Base-by-base conservation (phyloP, 371 early-diverging fungal species). In the Syncephalastrum sp. region DNA sequence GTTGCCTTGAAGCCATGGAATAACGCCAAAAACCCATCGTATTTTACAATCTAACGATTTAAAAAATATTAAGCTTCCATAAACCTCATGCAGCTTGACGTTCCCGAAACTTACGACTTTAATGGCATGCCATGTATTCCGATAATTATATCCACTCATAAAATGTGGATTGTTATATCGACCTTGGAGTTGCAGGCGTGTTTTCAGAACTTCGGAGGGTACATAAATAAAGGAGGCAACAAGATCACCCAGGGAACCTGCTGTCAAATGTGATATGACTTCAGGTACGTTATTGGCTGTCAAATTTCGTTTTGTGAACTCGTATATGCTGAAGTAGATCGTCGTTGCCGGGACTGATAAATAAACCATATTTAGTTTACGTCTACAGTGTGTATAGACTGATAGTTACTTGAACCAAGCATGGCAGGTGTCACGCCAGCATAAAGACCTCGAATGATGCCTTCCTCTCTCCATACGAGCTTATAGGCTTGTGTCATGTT, bases 131-230 rank as follows among this genome's bases (percentile, higher is more conserved):
- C 79, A 83, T 55, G 86, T 86, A 59, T 75, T 82, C 60, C 74
- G 76, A 65, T 92, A 90, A 59, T 90, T 90, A 63, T 89, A 87
- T 58, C 84, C 86, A 41, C 89, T 87, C 43, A 86, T 73, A 63
- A 87, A 87, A 53, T 88, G 82, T 17, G 90, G 87, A 66, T 90
- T 90, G 53, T 88, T 89, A 60, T 88, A 88, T 56, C 83, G 75
- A 8, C 92, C 92, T 56, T 92, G 92, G 24, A 92, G 66, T 61
- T 92, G 92, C 76, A 92, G 70, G 50, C 92, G 74, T 1, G 91
- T 90, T 66, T 92, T 92, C 42, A 92, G 59, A 4, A 91, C 90
- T 65, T 90, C 91, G 0, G 87, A 86, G 5, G 90, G 91, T 0
- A 92, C 92, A 72, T 89, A 92, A 17, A 90, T 68, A 48, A 88